Evolutionary conservation across 768 basidiomycete genomes (phyloP), one percentile per base, ranked within the genome.

Genomic region (Nidularia pulvinata): DNA sequence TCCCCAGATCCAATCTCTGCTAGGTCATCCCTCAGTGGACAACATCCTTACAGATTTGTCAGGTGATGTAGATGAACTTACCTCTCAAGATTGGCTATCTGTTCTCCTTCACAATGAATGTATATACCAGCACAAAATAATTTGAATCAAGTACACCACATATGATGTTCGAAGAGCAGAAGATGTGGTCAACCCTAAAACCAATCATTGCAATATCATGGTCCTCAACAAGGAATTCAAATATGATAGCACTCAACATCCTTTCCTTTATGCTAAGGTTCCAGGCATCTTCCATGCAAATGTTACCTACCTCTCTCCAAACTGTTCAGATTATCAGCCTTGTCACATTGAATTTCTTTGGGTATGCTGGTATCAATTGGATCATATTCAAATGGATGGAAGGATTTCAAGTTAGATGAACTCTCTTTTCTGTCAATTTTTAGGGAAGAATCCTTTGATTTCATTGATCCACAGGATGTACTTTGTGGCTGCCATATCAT

Each of bases 211-310:
- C 47, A 47, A 57, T 22, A 35, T 52, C 33, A 52, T 52, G 51
- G 3, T 52, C 2, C 44, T 51, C 2, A 19, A n/a, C 32, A 14
- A 13, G 22, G 9, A 9, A 7, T 7, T 7, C 7, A 22, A 46
- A 9, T 5, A 22, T 6, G 3, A 10, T 2, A 1, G 9, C n/a
- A n/a, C n/a, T 44, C 25, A 16, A n/a, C 50, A 51, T 46, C 44
- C 39, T n/a, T 55, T 43, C 36, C 50, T 46, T 4, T 57, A 54
- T 50, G 57, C 37, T 4, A 13, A 46, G 7, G 50, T 57, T 0
- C 33, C 55, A 5, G 57, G 57, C 9, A 44, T 57, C 5, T 57
- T 22, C 22, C 57, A 57, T 52, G 57, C 50, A 10, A 52, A 57
- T 50, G 46, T 57, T 1, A 33, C 32, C 5, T 57, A 39, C 45